Percentiles rank a stretch among this genome's conserved stretches.
Conservation (phyloP, 495 filamentous ascomycete species). For the Bacidia gigantensis region DNA sequence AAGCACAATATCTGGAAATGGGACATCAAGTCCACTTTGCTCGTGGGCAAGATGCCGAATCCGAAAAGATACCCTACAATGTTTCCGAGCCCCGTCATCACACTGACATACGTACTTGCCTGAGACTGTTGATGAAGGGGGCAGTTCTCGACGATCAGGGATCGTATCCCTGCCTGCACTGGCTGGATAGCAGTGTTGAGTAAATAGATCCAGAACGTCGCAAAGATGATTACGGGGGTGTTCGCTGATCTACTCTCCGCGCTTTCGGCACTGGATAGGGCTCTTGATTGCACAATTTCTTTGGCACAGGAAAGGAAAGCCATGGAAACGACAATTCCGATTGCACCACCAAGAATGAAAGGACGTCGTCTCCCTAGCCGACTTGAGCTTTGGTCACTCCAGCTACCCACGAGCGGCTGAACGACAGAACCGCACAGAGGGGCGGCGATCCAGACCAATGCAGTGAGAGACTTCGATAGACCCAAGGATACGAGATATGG, state of each 20-base stretch:
- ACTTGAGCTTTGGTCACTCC: constrained; percentile 70
- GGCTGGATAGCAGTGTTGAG: constrained; percentile 93
- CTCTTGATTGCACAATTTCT: constrained; percentile 45
- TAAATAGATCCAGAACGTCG: constrained; percentile 74
- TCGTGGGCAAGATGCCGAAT: constrained; percentile 64
- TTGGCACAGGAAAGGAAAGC: constrained; percentile 72
- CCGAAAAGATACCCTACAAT: constrained; percentile 76
- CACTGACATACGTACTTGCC: constrained; percentile 75
- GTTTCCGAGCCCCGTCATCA: constrained; percentile 81
- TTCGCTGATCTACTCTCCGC: neutral
- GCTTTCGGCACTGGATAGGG: neutral
- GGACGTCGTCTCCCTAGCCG: constrained; percentile 67
- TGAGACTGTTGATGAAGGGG: constrained; percentile 46
- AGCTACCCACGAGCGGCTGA: constrained; percentile 78
- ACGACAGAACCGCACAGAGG: constrained; percentile 84
- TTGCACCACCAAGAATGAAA: constrained; percentile 68
- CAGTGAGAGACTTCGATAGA: constrained; percentile 80
- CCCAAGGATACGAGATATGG: constrained; percentile 40
- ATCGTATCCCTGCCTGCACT: constrained; percentile 34
- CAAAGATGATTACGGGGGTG: constrained; percentile 44
- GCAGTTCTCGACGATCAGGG: constrained; percentile 76
- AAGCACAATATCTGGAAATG: constrained; percentile 89
- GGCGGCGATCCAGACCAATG: constrained; percentile 93
- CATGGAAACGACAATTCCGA: constrained; percentile 57
- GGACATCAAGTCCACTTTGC: constrained; percentile 64